Conservation (phyloP, 2,329 filamentous ascomycete species). For the Zasmidium angulare region DNA sequence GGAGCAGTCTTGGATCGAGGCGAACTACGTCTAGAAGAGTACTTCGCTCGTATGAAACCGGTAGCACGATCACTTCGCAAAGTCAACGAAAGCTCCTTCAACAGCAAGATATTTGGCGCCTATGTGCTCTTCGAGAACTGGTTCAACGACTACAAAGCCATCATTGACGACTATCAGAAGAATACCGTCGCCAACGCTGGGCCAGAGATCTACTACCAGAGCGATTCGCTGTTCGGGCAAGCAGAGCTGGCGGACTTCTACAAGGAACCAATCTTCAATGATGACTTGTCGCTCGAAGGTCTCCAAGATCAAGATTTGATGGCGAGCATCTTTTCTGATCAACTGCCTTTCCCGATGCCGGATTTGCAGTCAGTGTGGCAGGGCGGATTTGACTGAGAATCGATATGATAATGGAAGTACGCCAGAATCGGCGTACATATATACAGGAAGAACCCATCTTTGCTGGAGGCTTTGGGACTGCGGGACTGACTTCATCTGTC, state of each 20-base stretch:
- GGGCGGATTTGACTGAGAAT: not conserved
- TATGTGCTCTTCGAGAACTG: not conserved
- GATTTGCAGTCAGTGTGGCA: not conserved
- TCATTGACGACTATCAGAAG: not conserved
- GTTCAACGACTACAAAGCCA: not conserved
- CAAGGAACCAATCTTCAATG: not conserved
- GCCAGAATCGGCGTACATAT: too few relatives aligned
- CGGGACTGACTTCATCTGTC: too few relatives aligned
- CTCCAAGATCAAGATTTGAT: not conserved
- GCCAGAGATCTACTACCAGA: not conserved
- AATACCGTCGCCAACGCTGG: not conserved
- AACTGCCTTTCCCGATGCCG: not conserved
- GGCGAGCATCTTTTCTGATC: not conserved
- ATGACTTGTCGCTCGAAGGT: not conserved
- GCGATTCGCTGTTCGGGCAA: not conserved
- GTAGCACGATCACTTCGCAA: not conserved
- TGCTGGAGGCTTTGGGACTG: too few relatives aligned
- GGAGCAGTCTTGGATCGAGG: constrained; percentile 20
- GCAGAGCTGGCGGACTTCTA: not conserved
- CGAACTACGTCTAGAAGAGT: constrained; percentile 8
- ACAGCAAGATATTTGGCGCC: not conserved
- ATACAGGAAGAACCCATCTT: too few relatives aligned
- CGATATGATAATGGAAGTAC: not conserved
- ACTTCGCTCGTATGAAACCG: not conserved
- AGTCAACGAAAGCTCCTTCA: not conserved